phyloP scores from a whole-genome alignment of 306 rosid genomes.

The Dryas drummondii region DNA sequence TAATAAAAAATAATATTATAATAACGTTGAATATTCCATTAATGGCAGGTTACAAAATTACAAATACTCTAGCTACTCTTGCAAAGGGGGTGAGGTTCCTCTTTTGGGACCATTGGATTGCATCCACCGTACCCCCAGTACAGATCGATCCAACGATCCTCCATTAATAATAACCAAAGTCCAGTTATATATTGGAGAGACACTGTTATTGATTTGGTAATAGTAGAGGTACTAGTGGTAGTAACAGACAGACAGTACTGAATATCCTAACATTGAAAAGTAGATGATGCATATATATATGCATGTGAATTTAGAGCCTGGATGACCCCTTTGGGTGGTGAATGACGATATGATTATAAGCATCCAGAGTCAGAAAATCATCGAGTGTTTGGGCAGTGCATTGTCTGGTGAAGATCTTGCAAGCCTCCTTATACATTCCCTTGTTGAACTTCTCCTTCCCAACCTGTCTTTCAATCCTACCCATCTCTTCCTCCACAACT shows the following conservation, averaged over 20 bases:
- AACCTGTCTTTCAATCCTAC: constrained; percentile 69
- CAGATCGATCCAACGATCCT: background rate
- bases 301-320: constrained; percentile 35
- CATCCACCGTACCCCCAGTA: background rate
- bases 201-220: background rate
- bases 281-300: no score
- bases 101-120: background rate
- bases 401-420: constrained; percentile 64
- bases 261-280: no score
- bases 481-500: constrained; percentile 91
- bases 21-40: no score
- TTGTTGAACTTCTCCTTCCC: constrained; percentile 65
- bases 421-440: constrained; percentile 75
- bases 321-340: constrained; percentile 54
- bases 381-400: constrained; percentile 69
- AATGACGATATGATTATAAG: constrained; percentile 58
- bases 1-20: no score
- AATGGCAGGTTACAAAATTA: no score
- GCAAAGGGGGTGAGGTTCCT: no score
- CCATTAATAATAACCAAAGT: background rate
- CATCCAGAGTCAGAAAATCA: constrained; percentile 84
- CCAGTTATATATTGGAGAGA: background rate
- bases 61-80: no score
- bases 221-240: no score
- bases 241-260: no score